Conservation (phyloP, 495 filamentous ascomycete genomes). For the Penicillium atrosanguineum region DNA sequence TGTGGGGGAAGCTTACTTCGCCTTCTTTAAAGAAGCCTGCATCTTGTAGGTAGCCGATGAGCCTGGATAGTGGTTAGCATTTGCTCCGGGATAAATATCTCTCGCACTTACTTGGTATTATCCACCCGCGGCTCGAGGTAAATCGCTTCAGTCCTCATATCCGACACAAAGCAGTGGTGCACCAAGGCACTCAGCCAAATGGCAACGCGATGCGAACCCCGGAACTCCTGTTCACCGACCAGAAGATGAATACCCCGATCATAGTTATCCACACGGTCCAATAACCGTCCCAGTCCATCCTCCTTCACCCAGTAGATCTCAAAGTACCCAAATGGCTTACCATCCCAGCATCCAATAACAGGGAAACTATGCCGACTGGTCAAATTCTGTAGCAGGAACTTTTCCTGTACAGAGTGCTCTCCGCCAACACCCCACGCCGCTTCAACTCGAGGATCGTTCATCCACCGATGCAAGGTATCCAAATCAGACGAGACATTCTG, state of each 20-base stretch:
- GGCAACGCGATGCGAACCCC: constrained; percentile 69
- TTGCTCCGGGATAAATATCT: too few relatives aligned
- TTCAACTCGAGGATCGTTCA: constrained; percentile 81
- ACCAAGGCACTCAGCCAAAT: constrained; percentile 82
- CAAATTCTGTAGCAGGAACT: constrained; percentile 65
- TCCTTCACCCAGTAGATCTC: constrained; percentile 99
- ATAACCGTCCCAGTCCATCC: constrained; percentile 66
- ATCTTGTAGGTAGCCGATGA: constrained; percentile 71
- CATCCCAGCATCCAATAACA: constrained; percentile 90
- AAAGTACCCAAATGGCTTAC: constrained; percentile 94
- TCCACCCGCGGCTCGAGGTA: constrained; percentile 89
- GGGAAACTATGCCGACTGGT: constrained; percentile 76
- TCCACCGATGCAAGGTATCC: constrained; percentile 82
- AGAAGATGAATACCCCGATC: constrained; percentile 87
- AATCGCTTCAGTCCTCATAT: constrained; percentile 77
- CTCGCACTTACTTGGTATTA: constrained; percentile 70
- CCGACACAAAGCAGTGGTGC: constrained; percentile 77
- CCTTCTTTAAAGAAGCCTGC: constrained; percentile 85
- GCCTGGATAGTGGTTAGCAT: constrained; percentile 36
- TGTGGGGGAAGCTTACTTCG: constrained; percentile 87
- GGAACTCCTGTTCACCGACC: constrained; percentile 89
- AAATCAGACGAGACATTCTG: constrained; percentile 53
- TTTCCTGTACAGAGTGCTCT: constrained; percentile 59
- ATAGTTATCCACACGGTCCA: constrained; percentile 69
- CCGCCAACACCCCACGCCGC: constrained; percentile 77